phyloP scores from a whole-genome alignment of 108 stramenopile genomes.

The Craspedostauros australis region DNA sequence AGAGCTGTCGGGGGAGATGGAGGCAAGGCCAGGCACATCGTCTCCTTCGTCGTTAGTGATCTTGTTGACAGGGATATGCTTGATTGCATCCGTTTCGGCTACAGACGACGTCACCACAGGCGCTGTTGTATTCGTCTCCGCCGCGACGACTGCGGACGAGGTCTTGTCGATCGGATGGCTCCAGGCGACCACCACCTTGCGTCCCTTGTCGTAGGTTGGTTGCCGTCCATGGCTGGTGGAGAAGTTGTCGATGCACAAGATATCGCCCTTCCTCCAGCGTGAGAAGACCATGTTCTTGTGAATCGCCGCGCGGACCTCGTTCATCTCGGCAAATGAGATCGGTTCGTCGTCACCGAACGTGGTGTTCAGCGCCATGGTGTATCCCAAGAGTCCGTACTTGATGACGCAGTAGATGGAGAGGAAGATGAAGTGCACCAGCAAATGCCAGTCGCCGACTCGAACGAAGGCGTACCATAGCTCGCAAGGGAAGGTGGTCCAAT shows the following conservation, averaged over 20 bases:
- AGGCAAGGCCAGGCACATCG: too few species aligned
- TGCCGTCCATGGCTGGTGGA: constrained; percentile 24
- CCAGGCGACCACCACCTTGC: constrained; percentile 24
- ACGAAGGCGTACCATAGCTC: constrained; percentile 26
- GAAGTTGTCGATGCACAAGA: constrained; percentile 31
- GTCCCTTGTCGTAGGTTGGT: constrained; percentile 26
- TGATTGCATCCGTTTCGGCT: too few species aligned
- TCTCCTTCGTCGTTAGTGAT: too few species aligned
- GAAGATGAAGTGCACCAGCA: constrained; percentile 10
- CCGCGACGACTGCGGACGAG: too few species aligned
- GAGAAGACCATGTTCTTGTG: constrained; percentile 30
- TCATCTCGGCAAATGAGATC: constrained; percentile 21
- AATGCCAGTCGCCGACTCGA: constrained; percentile 11
- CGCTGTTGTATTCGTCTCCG: not conserved
- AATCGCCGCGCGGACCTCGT: constrained; percentile 19
- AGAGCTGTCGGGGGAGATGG: constrained; percentile 3
- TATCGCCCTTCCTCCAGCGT: constrained; percentile 28
- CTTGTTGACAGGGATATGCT: too few species aligned
- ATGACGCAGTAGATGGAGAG: constrained; percentile 5
- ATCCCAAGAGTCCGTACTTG: constrained; percentile 29
- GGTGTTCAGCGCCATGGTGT: constrained; percentile 20
- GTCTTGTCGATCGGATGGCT: constrained; percentile 6
- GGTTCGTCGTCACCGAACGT: constrained; percentile 33
- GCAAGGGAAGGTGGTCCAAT: constrained; percentile 35
- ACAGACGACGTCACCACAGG: too few species aligned